Evolutionary conservation across 2,329 filamentous ascomycete species (phyloP), one percentile per base, ranked within the genome.

Genomic region (Nigrospora osmanthi): DNA sequence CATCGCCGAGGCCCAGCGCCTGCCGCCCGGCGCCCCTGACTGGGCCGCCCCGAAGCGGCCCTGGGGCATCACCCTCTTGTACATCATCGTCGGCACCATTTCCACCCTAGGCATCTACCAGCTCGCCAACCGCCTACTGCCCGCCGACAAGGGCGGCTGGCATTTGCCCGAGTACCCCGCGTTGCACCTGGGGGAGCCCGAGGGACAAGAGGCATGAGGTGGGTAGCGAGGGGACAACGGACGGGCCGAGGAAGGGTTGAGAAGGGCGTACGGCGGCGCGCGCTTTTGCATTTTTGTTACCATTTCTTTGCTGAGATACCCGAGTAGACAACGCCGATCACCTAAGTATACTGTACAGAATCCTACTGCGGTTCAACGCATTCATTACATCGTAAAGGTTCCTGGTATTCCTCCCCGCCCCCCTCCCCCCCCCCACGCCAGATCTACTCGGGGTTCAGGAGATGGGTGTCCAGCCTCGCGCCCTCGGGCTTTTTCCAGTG

Each of bases 401-500:
- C 4, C 23, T 28, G 2, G 23, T 2, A 28, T 2, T 2, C 23
- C 6, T 4, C 6, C 23, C 23, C 23, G 23, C 6, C 23, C 23
- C 5, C 23, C 19, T 23, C 5, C 23, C 23, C 23, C 23, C 5
- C 23, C 23, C 23, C 23, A 10, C 2, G 23, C 2, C 23, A 2
- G 7, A 6, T 10, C 23, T 28, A 28, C 23, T 28, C 23, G 23
- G 23, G 62, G 46, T 57, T 54, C 23, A 66, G 45, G 33, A 65
- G 44, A 40, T 65, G 59, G 6, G 46, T 50, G 12, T 57, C 52
- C 1, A 42, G 44, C 12, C 33, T 43, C 9, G 43, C 55, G 2
- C 61, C 66, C 33, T 65, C 62, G 0, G 72, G 69, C 54, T 56
- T 57, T 57, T 66, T 65, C 72, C 83, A 86, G 58, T 85, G 78